phyloP scores from a whole-genome alignment of 2,329 filamentous ascomycete species.

The Curvularia hawaiiensis region DNA sequence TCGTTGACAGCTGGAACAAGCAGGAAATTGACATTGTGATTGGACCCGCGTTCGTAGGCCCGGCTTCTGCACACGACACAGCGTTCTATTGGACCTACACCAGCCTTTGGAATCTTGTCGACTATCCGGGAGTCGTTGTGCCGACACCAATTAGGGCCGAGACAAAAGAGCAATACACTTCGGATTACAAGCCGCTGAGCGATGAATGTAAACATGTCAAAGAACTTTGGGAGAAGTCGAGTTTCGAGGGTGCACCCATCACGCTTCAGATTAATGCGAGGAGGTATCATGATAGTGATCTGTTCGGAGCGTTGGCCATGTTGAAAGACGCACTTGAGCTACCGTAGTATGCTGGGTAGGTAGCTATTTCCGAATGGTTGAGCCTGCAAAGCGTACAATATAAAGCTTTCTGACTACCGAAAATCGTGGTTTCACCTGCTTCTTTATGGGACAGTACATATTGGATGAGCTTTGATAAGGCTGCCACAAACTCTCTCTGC shows the following conservation, averaged over 20 bases:
- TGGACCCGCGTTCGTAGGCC: conserved; percentile 27
- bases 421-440: neutral
- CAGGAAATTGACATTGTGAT: conserved; percentile 31
- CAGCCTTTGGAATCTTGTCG: conserved; percentile 25
- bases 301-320: conserved; percentile 26
- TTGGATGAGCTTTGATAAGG: neutral
- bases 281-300: conserved; percentile 29
- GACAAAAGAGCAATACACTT: conserved; percentile 20
- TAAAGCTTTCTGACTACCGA: neutral
- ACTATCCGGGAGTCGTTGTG: conserved; percentile 28
- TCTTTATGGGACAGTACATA: neutral
- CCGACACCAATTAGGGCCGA: conserved; percentile 24
- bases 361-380: neutral
- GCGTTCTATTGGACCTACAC: conserved; percentile 34
- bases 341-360: conserved; percentile 1
- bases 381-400: neutral
- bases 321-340: conserved; percentile 25
- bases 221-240: conserved; percentile 23
- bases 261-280: conserved; percentile 28
- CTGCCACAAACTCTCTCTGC: neutral
- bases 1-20: conserved; percentile 24
- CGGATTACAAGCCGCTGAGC: conserved; percentile 22
- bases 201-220: conserved; percentile 27
- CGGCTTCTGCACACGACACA: conserved; percentile 26
- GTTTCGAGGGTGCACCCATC: conserved; percentile 30